Percentiles rank a stretch among this genome's conserved stretches.
phyloP scores from a whole-genome alignment of 2,329 filamentous ascomycete species.

The Blastomyces gilchristii region DNA sequence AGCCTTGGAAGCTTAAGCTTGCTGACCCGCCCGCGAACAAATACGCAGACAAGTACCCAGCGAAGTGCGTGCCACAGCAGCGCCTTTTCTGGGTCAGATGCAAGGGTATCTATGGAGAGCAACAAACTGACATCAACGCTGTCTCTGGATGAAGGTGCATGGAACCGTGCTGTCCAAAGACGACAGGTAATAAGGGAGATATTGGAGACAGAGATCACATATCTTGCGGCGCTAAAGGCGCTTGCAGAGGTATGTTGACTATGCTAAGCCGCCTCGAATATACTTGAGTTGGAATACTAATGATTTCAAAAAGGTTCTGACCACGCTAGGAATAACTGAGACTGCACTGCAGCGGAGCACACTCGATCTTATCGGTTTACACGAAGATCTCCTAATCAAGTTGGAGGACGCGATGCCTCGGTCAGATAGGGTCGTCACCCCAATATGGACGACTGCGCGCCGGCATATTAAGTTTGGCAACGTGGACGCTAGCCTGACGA shows the following conservation, averaged over 20 bases:
- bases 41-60: conserved; percentile 50
- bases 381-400: conserved; percentile 68
- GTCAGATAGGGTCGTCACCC: conserved; percentile 2
- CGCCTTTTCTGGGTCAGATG: conserved; percentile 55
- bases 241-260: conserved; percentile 62
- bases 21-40: conserved; percentile 49
- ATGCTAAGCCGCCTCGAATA: background rate
- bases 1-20: conserved; percentile 68
- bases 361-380: conserved; percentile 67
- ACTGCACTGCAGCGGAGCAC: conserved; percentile 70
- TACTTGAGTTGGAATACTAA: background rate
- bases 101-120: conserved; percentile 53
- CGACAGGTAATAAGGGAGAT: conserved; percentile 76
- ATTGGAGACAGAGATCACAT: conserved; percentile 74
- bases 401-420: conserved; percentile 58
- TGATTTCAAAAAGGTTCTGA: conserved; percentile 51
- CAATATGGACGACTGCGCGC: conserved; percentile 19
- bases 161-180: conserved; percentile 61
- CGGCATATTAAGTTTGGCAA: conserved; percentile 41
- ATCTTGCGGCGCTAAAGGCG: conserved; percentile 77
- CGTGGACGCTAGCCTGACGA: conserved; percentile 28
- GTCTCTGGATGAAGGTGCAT: conserved; percentile 56
- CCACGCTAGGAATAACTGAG: conserved; percentile 61
- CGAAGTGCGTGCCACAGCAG: conserved; percentile 38
- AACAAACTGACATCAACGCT: conserved; percentile 36